Evolutionary conservation across 1,139 yeast species (phyloP), one percentile per base, ranked within the genome.

Genomic region (Zygosaccharomyces sapae): DNA sequence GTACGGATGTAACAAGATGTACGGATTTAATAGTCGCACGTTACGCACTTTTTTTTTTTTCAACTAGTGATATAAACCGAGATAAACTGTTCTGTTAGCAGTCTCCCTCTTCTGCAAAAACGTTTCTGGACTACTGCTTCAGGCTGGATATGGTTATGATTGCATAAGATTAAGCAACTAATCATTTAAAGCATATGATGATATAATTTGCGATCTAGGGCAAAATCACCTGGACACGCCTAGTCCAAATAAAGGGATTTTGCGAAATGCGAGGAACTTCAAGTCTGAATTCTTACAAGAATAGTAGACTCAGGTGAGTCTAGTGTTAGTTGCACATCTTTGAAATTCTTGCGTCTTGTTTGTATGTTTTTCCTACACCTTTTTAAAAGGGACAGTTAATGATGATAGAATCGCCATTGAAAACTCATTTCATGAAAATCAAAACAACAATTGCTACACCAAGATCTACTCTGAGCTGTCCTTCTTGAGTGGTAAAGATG

Each of bases 131-230:
- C 25, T 22, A 7, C 25, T 22, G 9, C 25, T 22, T 7, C 9
- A 7, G 25, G 25, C 25, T 22, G 25, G 6, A 22, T 22, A 12
- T 31, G 34, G 9, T 2, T 31, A 31, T 3, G 19, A 12, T 31
- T 31, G 34, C 34, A 13, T 31, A 13, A 18, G 34, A 5, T 12
- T 31, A 31, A 31, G 34, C 34, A 31, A 31, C 34, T 31, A 13
- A 13, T 16, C 34, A 31, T 31, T 31, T 6, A 31, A 5, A 4
- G 16, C 34, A 16, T 6, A 64, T 73, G 79, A 75, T 75, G 80
- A 73, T 70, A 70, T 79, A 80, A 80, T 80, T 80, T 80, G 85
- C 85, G 85, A 74, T 80, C 74, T 76, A 80, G 71, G 62, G 59
- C 65, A 51, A 56, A 55, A 46, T 38, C 48, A 49, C 65, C 66